Base-by-base conservation (phyloP, 768 basidiomycete genomes). In the Termitomyces sp. region DNA sequence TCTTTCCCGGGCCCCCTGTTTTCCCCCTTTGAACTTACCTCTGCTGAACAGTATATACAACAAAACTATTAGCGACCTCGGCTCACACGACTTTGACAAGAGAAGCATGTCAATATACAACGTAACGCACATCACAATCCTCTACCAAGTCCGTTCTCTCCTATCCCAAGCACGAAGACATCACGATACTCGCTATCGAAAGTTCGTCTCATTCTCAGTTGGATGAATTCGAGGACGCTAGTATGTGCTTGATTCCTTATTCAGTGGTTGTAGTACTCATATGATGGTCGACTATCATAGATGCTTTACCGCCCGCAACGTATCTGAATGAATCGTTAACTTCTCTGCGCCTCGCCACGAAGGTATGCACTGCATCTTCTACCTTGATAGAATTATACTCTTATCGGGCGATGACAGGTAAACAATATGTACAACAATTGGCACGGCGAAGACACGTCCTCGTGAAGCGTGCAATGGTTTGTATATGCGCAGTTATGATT, bases 81-180 rank as follows among this genome's bases (percentile, higher is more conserved):
- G 90, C 13, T 85, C 85, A 59, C 86, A 83, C 57, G 90, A 92
- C 67, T 89, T 91, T 69, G 91, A 94, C 79, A 89, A 75, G 93
- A 92, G 78, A 96, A 96, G 68, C 94, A 96, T 74, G 94, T 96
- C 68, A 95, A 96, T 78, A 94, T 94, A 72, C 93, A 95, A 86
- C 60, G 92, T 96, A 11, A 95, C 94, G 7, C 93, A 96, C 69
- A 81, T 87, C 58, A 91, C 88, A 56, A 82, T 88, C 61, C 81
- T 93, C 50, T 82, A 84, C 2, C 91, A 96, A 72, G 94, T 96
- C 45, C 82, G 85, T 13, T 76, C 83, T 0, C 84, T 97, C 22
- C 84, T 96, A 48, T 76, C 84, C 28, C 74, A 86, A 28, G 95
- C 95, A 2, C 88, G 93, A 68, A 86, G 86, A 1, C 84, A 94